Evolutionary conservation across 108 stramenopile species (phyloP), one percentile per base, ranked within the genome.

Genomic region (Skeletonema costatum): DNA sequence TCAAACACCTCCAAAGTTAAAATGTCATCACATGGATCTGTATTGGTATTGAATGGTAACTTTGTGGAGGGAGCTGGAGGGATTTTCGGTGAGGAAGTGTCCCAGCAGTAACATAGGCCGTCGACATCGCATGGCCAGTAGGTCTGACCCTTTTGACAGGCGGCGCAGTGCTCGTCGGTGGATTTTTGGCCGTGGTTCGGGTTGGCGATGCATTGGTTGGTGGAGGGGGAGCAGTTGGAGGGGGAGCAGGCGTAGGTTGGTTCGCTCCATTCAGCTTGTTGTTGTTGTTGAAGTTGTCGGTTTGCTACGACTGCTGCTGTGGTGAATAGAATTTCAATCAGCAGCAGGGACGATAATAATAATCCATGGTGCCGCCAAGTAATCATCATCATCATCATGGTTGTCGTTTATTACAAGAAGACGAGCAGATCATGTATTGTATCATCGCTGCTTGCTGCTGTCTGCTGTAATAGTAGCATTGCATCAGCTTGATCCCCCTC

Each of bases 81-180:
- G 5, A 64, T 64, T 64, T 64, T 64, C 5, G 63, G 2, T 21
- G 8, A 38, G 63, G 41, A 19, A 0, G 1, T 39, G 5, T 64
- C 63, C 63, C 63, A 64, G 7, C 63, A 64, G 38, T 64, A 64
- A 64, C 63, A 64, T 1, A 64, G 19, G 2, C 63, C 63, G 7
- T 64, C 63, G 63, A 64, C 63, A 9, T 64, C 63, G 12, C 63
- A 64, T 39, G 63, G 63, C 63, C 63, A 64, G 36, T 64, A 64
- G 7, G 33, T 64, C 12, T 64, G 63, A 13, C 38, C 63, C 35
- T 35, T 38, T 17, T 19, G 41, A 39, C 63, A 64, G 8, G 63
- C 63, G 5, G 19, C 33, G 11, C 63, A 64, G 5, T 35, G 41
- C 5, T 64, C 63, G 10, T 64, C 35, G 41, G 63, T 64, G 8